phyloP scores from a whole-genome alignment of 2,329 filamentous ascomycete species.

The Coniella vitis region DNA sequence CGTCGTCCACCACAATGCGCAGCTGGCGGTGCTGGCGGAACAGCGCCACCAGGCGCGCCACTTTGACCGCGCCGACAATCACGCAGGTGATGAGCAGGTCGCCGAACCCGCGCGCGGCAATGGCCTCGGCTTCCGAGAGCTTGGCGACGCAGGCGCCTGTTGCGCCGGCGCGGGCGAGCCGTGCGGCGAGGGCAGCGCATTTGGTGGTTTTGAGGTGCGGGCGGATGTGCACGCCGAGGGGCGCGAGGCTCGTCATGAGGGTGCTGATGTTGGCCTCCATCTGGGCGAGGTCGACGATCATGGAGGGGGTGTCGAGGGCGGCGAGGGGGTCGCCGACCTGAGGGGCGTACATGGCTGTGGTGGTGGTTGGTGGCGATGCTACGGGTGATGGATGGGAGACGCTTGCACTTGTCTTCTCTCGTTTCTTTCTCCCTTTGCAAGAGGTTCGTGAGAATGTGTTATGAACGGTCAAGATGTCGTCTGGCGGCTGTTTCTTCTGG shows the following conservation, averaged over 20 bases:
- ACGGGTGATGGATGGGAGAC: too few species aligned
- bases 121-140: conserved; percentile 38
- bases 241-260: conserved; percentile 37
- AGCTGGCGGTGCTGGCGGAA: conserved; percentile 31
- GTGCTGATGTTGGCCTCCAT: conserved; percentile 45
- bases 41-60: conserved; percentile 37
- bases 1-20: conserved; percentile 42
- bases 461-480: too few species aligned
- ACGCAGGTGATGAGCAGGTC: conserved; percentile 47
- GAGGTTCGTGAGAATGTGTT: too few species aligned
- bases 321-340: conserved; percentile 35
- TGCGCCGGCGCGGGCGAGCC: conserved; percentile 37
- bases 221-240: conserved; percentile 37
- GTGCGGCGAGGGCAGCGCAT: conserved; percentile 36
- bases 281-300: conserved; percentile 46
- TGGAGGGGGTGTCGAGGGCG: conserved; percentile 46
- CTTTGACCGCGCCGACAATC: conserved; percentile 40
- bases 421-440: too few species aligned
- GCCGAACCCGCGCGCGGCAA: conserved; percentile 36
- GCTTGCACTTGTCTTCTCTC: too few species aligned
- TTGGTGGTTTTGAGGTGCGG: conserved; percentile 50
- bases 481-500: too few species aligned
- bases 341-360: conserved; percentile 27
- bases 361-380: background rate
- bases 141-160: conserved; percentile 47